Evolutionary conservation across 73 alveolate genomes (phyloP).

Genomic region (Paramecium biaurelia): DNA sequence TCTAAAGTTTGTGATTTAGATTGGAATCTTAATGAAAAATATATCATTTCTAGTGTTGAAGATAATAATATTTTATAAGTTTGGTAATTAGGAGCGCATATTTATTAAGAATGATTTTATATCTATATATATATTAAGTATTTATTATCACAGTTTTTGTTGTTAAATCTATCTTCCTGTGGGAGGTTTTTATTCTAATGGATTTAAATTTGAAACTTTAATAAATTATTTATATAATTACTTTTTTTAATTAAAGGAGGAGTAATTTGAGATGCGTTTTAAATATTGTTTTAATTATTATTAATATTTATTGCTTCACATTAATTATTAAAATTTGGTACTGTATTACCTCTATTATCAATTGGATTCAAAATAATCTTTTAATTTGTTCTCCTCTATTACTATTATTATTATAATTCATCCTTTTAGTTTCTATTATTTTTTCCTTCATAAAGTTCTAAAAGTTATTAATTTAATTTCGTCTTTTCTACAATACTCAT

Average conservation of each 20-base stretch:
- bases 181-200: constrained; percentile 3
- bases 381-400: background rate
- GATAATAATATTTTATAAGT: constrained; percentile 86
- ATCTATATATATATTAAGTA: background rate
- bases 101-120: constrained; percentile 74
- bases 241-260: background rate
- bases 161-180: background rate
- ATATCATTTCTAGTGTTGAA: constrained; percentile 88
- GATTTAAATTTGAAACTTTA: background rate
- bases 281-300: background rate
- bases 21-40: constrained; percentile 93
- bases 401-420: background rate
- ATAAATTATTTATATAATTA: background rate
- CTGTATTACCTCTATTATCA: background rate
- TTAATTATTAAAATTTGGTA: background rate
- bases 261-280: background rate
- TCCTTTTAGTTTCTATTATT: background rate
- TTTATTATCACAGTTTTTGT: background rate
- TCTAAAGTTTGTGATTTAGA: constrained; percentile 87
- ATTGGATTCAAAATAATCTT: background rate
- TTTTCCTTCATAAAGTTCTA: background rate
- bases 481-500: background rate
- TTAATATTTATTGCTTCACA: background rate
- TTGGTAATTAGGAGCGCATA: constrained; percentile 40
- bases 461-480: background rate